Evolutionary conservation across 148 eudicot genomes (phyloP).

Genomic region (Simmondsia chinensis): DNA sequence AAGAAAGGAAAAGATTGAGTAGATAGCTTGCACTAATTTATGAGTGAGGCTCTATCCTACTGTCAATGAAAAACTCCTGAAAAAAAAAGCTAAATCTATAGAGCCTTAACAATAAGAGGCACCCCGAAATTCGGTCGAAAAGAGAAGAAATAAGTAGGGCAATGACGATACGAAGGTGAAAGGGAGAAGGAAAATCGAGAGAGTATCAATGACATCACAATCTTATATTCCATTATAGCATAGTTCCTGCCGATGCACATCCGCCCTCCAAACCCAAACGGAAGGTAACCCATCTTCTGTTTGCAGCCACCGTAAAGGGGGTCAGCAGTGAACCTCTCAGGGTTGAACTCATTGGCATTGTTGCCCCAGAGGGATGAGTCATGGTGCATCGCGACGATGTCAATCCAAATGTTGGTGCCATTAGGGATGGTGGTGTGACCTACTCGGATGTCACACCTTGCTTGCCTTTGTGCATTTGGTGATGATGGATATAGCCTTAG

Average conservation of each 20-base stretch:
- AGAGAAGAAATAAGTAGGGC: constrained; percentile 55
- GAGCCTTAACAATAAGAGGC: constrained; percentile 38
- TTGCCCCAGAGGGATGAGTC: constrained; percentile 64
- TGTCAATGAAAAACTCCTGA: too few species aligned
- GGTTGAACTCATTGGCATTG: constrained; percentile 59
- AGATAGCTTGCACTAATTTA: too few species aligned
- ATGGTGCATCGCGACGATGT: constrained; percentile 78
- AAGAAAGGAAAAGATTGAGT: too few species aligned
- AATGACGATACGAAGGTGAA: constrained; percentile 55
- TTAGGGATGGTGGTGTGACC: constrained; percentile 38
- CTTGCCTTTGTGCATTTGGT: constrained; percentile 70
- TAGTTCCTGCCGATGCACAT: constrained; percentile 79
- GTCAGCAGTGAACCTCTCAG: constrained; percentile 56
- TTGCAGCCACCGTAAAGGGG: constrained; percentile 56
- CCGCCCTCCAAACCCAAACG: constrained; percentile 95
- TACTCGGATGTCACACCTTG: constrained; percentile 45
- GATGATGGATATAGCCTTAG: constrained; percentile 69
- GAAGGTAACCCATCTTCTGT: constrained; percentile 78
- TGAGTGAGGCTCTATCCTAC: too few species aligned
- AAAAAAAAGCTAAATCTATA: constrained; percentile 3
- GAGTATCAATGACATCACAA: constrained; percentile 44
- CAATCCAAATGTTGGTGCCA: constrained; percentile 84
- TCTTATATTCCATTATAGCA: constrained; percentile 65
- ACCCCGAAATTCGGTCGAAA: constrained; percentile 60
- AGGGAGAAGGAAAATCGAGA: constrained; percentile 50